Conservation (phyloP, 2,329 filamentous ascomycete genomes). For the Daldinia eschscholtzii region DNA sequence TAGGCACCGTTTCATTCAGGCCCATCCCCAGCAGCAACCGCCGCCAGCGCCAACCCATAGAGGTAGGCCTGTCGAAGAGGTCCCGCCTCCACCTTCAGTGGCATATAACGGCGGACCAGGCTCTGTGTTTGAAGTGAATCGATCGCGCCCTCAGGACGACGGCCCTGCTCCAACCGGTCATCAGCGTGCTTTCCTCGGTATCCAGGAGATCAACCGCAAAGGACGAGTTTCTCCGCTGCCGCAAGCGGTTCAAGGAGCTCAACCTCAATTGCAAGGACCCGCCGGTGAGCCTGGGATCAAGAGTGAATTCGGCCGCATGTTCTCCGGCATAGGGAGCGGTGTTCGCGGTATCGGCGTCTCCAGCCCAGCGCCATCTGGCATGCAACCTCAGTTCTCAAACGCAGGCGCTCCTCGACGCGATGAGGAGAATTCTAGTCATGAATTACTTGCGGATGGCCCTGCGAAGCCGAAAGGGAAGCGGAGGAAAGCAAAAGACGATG, state of each 20-base stretch:
- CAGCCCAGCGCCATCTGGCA: slow-evolving; percentile 62
- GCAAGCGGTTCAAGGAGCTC: slow-evolving; percentile 92
- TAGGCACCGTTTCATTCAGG: slow-evolving; percentile 59
- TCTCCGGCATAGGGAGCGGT: slow-evolving; percentile 84
- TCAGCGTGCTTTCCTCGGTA: slow-evolving; percentile 77
- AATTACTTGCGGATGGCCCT: slow-evolving; percentile 58
- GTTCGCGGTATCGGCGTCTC: slow-evolving; percentile 64
- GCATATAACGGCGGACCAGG: slow-evolving; percentile 62
- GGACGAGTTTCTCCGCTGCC: slow-evolving; percentile 89
- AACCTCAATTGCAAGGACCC: slow-evolving; percentile 82
- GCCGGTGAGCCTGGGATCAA: slow-evolving; percentile 90
- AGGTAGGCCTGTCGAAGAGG: slow-evolving; percentile 61
- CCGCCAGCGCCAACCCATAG: slow-evolving; percentile 54
- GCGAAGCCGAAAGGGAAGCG: slow-evolving; percentile 65
- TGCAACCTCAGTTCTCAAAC: slow-evolving; percentile 62
- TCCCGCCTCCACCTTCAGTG: slow-evolving; percentile 63
- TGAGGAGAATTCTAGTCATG: slow-evolving; percentile 63
- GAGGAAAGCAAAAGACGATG: slow-evolving; percentile 83
- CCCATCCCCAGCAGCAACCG: slow-evolving; percentile 53
- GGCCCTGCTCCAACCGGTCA: slow-evolving; percentile 69
- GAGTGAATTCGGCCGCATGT: slow-evolving; percentile 94
- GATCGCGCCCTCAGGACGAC: slow-evolving; percentile 61
- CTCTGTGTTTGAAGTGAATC: slow-evolving; percentile 59
- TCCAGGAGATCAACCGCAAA: slow-evolving; percentile 84
- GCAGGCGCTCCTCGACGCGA: slow-evolving; percentile 64